Percentiles rank a stretch among this genome's conserved stretches.
phyloP scores from a whole-genome alignment of 192 early-diverging fungal species.

The Coemansia furcata region DNA sequence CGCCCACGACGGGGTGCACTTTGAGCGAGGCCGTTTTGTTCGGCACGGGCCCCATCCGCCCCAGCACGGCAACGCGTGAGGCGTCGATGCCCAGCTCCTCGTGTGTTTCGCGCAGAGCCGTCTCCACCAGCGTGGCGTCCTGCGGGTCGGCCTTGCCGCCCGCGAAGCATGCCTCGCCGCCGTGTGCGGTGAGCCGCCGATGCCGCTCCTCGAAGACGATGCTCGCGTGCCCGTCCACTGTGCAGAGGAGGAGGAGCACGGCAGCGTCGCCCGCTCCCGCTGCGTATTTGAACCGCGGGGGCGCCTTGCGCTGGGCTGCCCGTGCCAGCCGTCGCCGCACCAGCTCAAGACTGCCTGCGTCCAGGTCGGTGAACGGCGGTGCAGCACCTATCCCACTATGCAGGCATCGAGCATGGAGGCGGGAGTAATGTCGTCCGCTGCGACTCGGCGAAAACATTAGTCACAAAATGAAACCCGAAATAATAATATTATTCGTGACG shows the following conservation, averaged over 20 bases:
- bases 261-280: slow-evolving; percentile 18
- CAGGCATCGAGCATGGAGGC: not conserved
- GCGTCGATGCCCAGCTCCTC: slow-evolving; percentile 71
- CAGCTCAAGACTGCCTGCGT: slow-evolving; percentile 4
- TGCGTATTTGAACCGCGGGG: slow-evolving; percentile 14
- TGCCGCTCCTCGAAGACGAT: slow-evolving; percentile 80
- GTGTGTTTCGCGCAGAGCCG: slow-evolving; percentile 76
- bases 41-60: slow-evolving; percentile 60
- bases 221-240: slow-evolving; percentile 57
- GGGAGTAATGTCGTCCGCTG: not conserved
- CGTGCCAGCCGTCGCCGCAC: slow-evolving; percentile 22
- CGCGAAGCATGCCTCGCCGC: slow-evolving; percentile 78
- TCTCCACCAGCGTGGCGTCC: slow-evolving; percentile 58
- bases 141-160: slow-evolving; percentile 67
- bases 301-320: not conserved
- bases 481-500: no score
- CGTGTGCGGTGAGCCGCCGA: slow-evolving; percentile 63
- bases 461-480: no score
- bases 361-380: slow-evolving; percentile 23
- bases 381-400: not conserved
- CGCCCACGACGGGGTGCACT: slow-evolving; percentile 65
- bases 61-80: slow-evolving; percentile 57
- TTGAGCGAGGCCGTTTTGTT: slow-evolving; percentile 57
- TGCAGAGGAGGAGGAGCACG: slow-evolving; percentile 61
- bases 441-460: no score